Conservation (phyloP, 306 rosid species). For the Gynostemma pentaphyllum region DNA sequence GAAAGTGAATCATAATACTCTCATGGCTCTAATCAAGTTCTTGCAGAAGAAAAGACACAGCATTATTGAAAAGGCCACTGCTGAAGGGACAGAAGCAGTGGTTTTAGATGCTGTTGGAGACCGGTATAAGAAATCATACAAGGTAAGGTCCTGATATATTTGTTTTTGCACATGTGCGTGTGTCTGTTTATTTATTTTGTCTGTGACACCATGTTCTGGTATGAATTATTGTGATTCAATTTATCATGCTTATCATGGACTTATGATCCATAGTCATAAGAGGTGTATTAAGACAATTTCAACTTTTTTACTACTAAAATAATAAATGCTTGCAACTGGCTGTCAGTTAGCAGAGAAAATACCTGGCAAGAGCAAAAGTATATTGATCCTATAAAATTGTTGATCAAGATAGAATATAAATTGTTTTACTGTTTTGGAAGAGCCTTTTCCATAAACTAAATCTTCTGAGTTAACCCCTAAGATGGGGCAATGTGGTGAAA, state of each 20-base stretch:
- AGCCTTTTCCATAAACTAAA: neutral
- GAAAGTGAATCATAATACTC: slow-evolving; percentile 82
- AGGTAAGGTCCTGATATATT: slow-evolving; percentile 34
- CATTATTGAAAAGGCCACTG: slow-evolving; percentile 85
- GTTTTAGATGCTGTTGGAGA: slow-evolving; percentile 90
- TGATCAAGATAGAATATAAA: neutral
- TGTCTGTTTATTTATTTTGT: neutral
- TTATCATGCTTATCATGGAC: neutral
- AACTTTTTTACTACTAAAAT: too few relatives aligned
- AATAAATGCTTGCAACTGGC: too few relatives aligned
- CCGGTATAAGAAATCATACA: slow-evolving; percentile 63
- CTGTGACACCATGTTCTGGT: neutral
- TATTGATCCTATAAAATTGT: neutral
- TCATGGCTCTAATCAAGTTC: slow-evolving; percentile 93
- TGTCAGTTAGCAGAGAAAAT: too few relatives aligned
- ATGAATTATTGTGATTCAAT: neutral
- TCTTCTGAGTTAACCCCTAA: too few relatives aligned
- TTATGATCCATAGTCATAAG: neutral
- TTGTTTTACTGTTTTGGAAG: neutral
- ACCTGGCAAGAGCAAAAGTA: neutral
- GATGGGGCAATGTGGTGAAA: too few relatives aligned
- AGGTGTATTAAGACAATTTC: neutral
- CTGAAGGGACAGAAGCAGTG: slow-evolving; percentile 97
- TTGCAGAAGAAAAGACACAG: slow-evolving; percentile 74
- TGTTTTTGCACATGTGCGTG: neutral